A percentile compares a stretch with the other conserved stretches of the same genome.
Conservation (phyloP, 2,329 filamentous ascomycete genomes). For the Cladosporium sp. region DNA sequence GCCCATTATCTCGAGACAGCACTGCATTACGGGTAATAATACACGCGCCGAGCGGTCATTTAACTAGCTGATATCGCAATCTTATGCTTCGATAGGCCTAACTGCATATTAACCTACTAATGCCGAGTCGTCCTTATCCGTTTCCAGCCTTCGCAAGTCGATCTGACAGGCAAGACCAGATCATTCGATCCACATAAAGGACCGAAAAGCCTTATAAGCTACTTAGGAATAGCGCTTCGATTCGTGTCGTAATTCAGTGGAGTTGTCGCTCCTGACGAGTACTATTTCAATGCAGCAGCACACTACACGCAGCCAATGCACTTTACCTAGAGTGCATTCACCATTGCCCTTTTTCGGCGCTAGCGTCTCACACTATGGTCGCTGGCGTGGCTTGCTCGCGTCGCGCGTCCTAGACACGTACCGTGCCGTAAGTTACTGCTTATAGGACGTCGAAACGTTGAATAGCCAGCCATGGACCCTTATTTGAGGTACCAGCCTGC, state of each 20-base stretch:
- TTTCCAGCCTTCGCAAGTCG: constrained; percentile 8
- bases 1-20: background rate
- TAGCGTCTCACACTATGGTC: background rate
- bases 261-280: background rate
- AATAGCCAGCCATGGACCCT: background rate
- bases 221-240: background rate
- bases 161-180: constrained; percentile 8
- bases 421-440: background rate
- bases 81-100: constrained; percentile 13
- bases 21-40: too few relatives aligned
- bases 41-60: too few relatives aligned
- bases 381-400: too few relatives aligned
- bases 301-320: background rate
- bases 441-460: background rate
- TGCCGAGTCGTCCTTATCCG: constrained; percentile 13
- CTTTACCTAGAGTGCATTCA: background rate
- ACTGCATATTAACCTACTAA: constrained; percentile 13
- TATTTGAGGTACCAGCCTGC: background rate
- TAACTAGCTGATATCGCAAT: too few relatives aligned
- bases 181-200: constrained; percentile 11
- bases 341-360: background rate
- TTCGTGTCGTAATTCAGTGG: constrained; percentile 2
- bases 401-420: background rate
- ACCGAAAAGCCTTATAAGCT: background rate
- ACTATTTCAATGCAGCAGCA: too few relatives aligned